Base-by-base conservation (phyloP, 805 yeast genomes). In the Tetrapisispora taiwanensis region DNA sequence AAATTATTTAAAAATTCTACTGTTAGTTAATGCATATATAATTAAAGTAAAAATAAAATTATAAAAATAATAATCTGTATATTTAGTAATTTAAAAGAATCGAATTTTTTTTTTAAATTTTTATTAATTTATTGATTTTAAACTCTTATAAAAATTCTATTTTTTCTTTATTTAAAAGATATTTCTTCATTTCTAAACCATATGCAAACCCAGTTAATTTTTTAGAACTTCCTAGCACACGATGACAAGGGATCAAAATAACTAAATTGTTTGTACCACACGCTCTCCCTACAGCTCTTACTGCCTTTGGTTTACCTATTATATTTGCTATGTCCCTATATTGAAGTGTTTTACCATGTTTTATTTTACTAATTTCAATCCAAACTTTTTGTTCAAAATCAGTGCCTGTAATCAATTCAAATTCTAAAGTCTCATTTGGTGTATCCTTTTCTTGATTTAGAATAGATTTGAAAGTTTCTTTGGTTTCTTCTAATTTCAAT, bases 191-290 rank as follows among this genome's bases (percentile, higher is more conserved):
- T 6, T 49, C 52, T 4, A 54, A 40, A 2, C 74, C 74, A 63
- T 67, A 69, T 41, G 64, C 55, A 50, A 62, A 72, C 6, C 72
- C 71, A 14, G 68, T 63, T 10, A 66, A 53, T 24, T 55, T 56
- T 6, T 63, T 63, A 27, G 48, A 46, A 7, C 53, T 52, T 13
- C 65, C 59, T 18, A 69, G 35, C 1, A 70, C 69, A 40, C 73
- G 52, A 52, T 71, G 75, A 50, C 75, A 71, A 1, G 76, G 75
- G 4, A 71, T 56, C 4, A 70, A 28, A 4, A 70, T 37, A 2
- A 73, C 68, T 10, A 71, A 49, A 22, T 56, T 58, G 49, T 71
- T 71, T 17, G 66, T 58, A 3, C 67, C 70, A 38, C 70, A 64
- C 2, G 72, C 68, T 34, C 62, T 60, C 0, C 71, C 75, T 7